These are phyloP conservation scores for Moricandia arvensis DNA, from an alignment of 345 rosid genomes.

Conservation along the genomic window DNA sequence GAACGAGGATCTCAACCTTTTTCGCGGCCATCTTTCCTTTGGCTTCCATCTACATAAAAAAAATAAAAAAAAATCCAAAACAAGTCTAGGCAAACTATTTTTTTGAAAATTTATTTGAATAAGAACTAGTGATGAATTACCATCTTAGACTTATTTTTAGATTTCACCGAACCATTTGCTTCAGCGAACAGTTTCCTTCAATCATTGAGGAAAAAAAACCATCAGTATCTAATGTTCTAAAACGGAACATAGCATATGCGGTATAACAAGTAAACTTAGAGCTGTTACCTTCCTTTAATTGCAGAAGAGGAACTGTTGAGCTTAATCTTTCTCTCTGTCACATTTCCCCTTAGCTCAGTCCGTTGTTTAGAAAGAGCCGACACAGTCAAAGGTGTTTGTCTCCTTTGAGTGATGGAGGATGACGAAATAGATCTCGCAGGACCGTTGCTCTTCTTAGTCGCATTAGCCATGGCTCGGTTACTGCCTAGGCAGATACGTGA, in stretches of 20 bases:
- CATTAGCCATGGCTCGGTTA: constrained; percentile 29
- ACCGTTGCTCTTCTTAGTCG: constrained; percentile 48
- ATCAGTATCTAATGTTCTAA: not conserved
- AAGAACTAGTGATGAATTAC: constrained; percentile 37
- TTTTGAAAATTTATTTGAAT: not conserved
- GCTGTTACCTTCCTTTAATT: constrained; percentile 38
- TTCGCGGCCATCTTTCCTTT: constrained; percentile 11
- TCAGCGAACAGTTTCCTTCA: constrained; percentile 64
- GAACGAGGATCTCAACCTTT: constrained; percentile 18
- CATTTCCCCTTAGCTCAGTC: constrained; percentile 25
- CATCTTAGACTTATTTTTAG: constrained; percentile 44
- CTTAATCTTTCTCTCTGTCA: constrained; percentile 46
- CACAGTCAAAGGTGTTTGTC: constrained; percentile 31
- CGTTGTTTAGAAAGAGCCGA: constrained; percentile 42
- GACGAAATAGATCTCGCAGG: constrained; percentile 33
- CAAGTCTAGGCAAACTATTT: not conserved
- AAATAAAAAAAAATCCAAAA: constrained; percentile 7
- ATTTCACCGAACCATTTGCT: constrained; percentile 36
- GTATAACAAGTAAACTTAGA: not conserved
- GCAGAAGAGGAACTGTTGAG: constrained; percentile 34
- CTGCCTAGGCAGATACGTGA: constrained; percentile 53
- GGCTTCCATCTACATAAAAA: constrained; percentile 12
- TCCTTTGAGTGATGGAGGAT: constrained; percentile 39
- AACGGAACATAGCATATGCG: constrained; percentile 5
- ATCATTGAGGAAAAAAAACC: constrained; percentile 6